Base-by-base conservation (phyloP, 768 basidiomycete species). In the Boletus rubropictus region DNA sequence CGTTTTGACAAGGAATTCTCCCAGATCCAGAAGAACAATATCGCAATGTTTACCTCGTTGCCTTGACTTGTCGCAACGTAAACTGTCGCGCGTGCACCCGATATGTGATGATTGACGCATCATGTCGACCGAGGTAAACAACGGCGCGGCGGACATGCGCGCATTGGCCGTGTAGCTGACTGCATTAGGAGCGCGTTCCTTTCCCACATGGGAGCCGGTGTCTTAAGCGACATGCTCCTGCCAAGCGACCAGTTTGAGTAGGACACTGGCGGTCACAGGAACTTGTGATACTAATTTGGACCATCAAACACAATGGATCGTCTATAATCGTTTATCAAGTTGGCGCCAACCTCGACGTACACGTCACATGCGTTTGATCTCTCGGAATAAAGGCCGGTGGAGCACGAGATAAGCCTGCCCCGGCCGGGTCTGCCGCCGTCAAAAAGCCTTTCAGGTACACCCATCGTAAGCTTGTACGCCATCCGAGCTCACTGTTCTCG, bases 401-500 rank as follows among this genome's bases (percentile, higher is more conserved):
- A 20, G 33, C 8, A 18, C 18, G 32, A 42, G 27, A 38, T 20
- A 20, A n/a, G 17, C 32, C 11, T 25, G 32, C 42, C 37, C 45
- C 49, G 37, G 34, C 12, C 10, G 7, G n/a, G 14, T 21, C 18
- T 36, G 33, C 42, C 40, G 29, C 31, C 31, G 32, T 40, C 42
- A 45, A 54, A 46, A 33, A 33, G 39, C 32, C 21, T 29, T 36
- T 22, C 46, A 57, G 56, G 57, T 20, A 50, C 46, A 3, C 17
- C 18, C 21, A 1, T 42, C 55, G 46, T 57, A 40, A 53, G 17
- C 6, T 5, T n/a, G 55, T 59, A 50, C 58, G 57, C 36, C 17
- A 60, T 22, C 27, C 20, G 32, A 28, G 39, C 45, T 42, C 24
- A 7, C 56, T 48, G 36, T 32, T 17, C 33, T 22, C 34, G 33